These are phyloP conservation scores for Aspergillus spinulosporus DNA, from an alignment of 2,329 filamentous ascomycete species.

Conservation along the genomic window DNA sequence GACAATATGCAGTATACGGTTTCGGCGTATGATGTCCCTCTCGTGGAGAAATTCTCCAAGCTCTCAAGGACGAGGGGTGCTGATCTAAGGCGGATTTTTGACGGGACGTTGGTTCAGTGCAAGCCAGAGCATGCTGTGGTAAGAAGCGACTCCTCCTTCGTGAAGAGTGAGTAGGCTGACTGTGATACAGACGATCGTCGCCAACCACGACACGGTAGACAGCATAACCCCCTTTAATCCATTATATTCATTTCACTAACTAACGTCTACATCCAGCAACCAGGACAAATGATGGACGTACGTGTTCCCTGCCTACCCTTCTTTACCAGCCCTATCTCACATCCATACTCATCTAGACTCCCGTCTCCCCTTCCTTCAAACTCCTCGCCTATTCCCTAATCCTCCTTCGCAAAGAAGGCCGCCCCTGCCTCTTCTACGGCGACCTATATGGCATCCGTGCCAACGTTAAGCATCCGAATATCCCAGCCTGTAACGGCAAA, in stretches of 20 bases:
- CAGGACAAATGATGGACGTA: slow-evolving; percentile 20
- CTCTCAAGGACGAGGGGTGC: slow-evolving; percentile 58
- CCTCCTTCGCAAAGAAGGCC: slow-evolving; percentile 62
- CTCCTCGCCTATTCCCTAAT: slow-evolving; percentile 72
- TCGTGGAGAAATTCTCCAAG: slow-evolving; percentile 67
- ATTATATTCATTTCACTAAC: neutral
- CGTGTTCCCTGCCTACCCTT: neutral
- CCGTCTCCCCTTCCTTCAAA: slow-evolving; percentile 68
- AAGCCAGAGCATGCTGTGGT: slow-evolving; percentile 44
- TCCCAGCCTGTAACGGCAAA: slow-evolving; percentile 55
- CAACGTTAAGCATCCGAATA: slow-evolving; percentile 44
- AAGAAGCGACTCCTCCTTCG: neutral
- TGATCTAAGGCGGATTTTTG: slow-evolving; percentile 65
- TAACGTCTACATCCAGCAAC: slow-evolving; percentile 6
- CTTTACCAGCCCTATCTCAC: neutral
- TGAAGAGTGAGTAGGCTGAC: slow-evolving; percentile 32
- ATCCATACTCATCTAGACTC: slow-evolving; percentile 42
- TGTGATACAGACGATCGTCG: slow-evolving; percentile 25
- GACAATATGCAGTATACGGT: slow-evolving; percentile 60
- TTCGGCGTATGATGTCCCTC: slow-evolving; percentile 65
- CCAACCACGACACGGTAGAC: slow-evolving; percentile 29
- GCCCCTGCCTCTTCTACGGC: slow-evolving; percentile 70
- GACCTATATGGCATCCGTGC: slow-evolving; percentile 64
- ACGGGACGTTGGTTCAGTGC: slow-evolving; percentile 57
- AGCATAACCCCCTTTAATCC: neutral